Evolutionary conservation across 345 rosid species (phyloP).

Genomic region (Eucalyptus pumila): DNA sequence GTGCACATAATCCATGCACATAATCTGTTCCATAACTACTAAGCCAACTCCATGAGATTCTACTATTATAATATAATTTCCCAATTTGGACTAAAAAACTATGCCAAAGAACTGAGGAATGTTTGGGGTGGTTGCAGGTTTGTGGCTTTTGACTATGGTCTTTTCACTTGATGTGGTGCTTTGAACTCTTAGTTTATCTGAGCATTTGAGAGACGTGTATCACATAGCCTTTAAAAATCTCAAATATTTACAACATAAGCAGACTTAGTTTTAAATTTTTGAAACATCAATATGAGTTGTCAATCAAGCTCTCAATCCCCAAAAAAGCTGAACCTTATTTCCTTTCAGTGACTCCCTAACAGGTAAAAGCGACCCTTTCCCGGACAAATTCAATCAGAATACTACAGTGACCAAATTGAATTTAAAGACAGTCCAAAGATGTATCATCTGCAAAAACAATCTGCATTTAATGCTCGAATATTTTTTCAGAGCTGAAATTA

Average conservation of each 20-base stretch:
- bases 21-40: neutral
- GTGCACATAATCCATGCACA: neutral
- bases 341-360: neutral
- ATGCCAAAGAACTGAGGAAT: neutral
- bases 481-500: neutral
- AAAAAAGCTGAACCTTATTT: neutral
- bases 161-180: neutral
- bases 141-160: neutral
- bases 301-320: neutral
- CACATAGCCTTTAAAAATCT: neutral
- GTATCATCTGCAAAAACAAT: neutral
- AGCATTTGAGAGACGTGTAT: neutral
- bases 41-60: neutral
- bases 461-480: neutral
- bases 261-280: neutral
- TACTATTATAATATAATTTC: neutral
- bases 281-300: neutral
- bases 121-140: neutral
- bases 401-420: neutral
- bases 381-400: neutral
- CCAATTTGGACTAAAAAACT: neutral
- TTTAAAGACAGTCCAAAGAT: neutral
- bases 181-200: neutral
- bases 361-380: neutral
- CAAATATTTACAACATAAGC: neutral